A percentile compares a stretch with the other conserved stretches of the same genome.
Conservation (phyloP, 148 eudicot species). For the Camellia japonica region DNA sequence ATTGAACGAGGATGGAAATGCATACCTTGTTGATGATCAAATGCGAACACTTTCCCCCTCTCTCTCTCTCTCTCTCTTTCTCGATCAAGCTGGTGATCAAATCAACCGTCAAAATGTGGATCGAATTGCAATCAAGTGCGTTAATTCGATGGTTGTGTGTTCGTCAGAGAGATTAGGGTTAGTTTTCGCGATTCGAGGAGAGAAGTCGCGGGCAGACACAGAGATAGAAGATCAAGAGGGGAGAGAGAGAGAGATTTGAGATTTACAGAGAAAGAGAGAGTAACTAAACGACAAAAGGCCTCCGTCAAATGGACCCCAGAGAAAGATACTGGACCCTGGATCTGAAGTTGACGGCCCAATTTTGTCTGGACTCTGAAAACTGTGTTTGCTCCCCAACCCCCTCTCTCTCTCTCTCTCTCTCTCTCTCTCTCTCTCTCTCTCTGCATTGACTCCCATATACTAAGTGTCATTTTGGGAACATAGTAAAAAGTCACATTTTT, state of each 20-base stretch:
- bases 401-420: no score
- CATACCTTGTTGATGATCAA: conserved; percentile 2
- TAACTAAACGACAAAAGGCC: not conserved
- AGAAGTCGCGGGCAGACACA: not conserved
- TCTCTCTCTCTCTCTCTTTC: not conserved
- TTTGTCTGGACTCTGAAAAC: not conserved
- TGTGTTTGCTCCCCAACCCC: no score
- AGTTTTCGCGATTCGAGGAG: conserved; percentile 19
- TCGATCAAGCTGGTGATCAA: conserved; percentile 10
- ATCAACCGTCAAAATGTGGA: not conserved
- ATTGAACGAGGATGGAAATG: not conserved
- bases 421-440: no score
- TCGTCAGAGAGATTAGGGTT: conserved; percentile 13
- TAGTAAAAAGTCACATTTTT: no score
- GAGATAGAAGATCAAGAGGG: not conserved
- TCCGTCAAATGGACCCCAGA: not conserved
- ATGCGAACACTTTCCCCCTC: not conserved
- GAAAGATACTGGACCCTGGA: not conserved
- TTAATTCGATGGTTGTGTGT: not conserved
- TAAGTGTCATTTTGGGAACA: no score
- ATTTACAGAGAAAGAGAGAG: not conserved
- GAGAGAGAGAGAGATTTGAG: not conserved
- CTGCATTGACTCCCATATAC: no score
- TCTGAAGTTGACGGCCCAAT: not conserved
- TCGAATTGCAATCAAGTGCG: not conserved